Evolutionary conservation across 106 monocot genomes (phyloP), one percentile per base, ranked within the genome.

Genomic region (Apostasia ramifera): DNA sequence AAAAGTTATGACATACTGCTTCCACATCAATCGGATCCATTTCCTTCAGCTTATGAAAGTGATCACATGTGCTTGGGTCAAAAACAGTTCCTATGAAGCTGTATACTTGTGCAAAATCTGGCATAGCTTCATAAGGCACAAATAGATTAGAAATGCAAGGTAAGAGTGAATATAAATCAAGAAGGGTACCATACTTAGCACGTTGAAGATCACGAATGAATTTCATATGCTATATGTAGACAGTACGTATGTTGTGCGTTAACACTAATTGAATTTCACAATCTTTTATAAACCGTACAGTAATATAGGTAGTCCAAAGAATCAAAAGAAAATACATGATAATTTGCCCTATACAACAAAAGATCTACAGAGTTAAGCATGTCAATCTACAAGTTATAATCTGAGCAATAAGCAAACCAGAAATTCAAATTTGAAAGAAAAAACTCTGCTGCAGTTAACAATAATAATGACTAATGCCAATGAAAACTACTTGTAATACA

Each of bases 11-110:
- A 12, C 84, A 79, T 89, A 97, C 95, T 55, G 95, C 92, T 76
- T 97, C 89, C 71, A 88, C 89, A 81, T 97, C 92, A 73, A 97
- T 89, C 13, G 92, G 95, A 75, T 92, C 82, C 95, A 97, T 97
- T 80, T 87, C 95, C 61, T 83, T 97, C 13, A 97, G 76, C 68
- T 89, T 92, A 79, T 89, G 80, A 76, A 97, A 72, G 74, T 97
- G 95, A 46, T 83, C 84, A 61, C 73, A 81, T 61, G 80, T 79
- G 69, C 66, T 83, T 55, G 95, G 95, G 65, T 97, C 95, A 77
- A 97, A 97, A 50, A 97, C 77, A 63, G 82, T 89, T 55, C 95
- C 95, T 55, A 91, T 85, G 66, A 91, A 94, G 77, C 81, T 81
- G 74, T 94, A 94, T 39, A 94, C 91, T 78, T 76, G 81, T 65